Evolutionary conservation across 2,329 filamentous ascomycete species (phyloP).

Genomic region (Microcyclospora pomicola): DNA sequence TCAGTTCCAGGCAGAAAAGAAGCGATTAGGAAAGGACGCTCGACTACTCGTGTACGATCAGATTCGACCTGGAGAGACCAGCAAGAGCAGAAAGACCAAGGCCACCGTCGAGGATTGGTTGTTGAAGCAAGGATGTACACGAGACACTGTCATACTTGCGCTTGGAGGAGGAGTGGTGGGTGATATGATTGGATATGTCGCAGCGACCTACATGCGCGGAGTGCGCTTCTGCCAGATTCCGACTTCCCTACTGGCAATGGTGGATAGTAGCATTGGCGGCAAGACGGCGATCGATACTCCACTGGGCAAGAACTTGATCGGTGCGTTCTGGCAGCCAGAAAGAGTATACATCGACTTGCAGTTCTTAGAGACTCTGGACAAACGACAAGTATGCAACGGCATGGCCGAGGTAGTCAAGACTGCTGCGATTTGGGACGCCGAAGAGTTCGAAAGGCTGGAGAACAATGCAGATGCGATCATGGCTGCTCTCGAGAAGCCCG

Average conservation of each 20-base stretch:
- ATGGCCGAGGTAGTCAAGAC: slow-evolving; percentile 88
- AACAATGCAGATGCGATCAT: slow-evolving; percentile 67
- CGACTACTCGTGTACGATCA: slow-evolving; percentile 76
- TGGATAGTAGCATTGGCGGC: slow-evolving; percentile 94
- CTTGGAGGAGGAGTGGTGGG: slow-evolving; percentile 94
- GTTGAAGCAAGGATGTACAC: slow-evolving; percentile 77
- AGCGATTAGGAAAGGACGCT: slow-evolving; percentile 32
- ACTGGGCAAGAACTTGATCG: slow-evolving; percentile 88
- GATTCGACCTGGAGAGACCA: slow-evolving; percentile 82
- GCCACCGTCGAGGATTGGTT: slow-evolving; percentile 97
- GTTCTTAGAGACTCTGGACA: slow-evolving; percentile 81
- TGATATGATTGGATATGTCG: slow-evolving; percentile 94
- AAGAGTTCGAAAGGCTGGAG: slow-evolving; percentile 74
- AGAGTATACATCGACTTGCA: slow-evolving; percentile 88
- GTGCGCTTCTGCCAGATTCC: slow-evolving; percentile 94
- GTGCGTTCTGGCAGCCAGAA: slow-evolving; percentile 90
- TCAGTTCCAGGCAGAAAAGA: slow-evolving; percentile 40
- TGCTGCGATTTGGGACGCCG: slow-evolving; percentile 86
- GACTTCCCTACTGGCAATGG: slow-evolving; percentile 89
- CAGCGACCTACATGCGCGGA: slow-evolving; percentile 96
- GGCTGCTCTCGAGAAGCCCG: slow-evolving; percentile 49
- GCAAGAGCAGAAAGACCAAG: slow-evolving; percentile 87
- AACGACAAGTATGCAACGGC: slow-evolving; percentile 90
- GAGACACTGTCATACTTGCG: slow-evolving; percentile 89
- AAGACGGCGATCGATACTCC: slow-evolving; percentile 98